phyloP scores from a whole-genome alignment of 2,329 filamentous ascomycete genomes.

The Elsinoe ampelina region DNA sequence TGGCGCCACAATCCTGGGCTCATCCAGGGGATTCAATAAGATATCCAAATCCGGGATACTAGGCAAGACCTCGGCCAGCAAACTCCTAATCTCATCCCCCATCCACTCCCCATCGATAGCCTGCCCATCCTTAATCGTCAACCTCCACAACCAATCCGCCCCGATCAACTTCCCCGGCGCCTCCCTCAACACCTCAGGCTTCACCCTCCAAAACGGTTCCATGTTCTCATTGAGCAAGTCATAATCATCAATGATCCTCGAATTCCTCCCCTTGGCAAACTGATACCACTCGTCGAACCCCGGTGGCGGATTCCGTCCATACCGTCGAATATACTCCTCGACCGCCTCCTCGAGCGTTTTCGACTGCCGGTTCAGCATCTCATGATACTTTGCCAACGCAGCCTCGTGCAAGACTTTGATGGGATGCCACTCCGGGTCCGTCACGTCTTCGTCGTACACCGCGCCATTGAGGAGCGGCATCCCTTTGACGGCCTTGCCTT shows the following conservation, averaged over 20 bases:
- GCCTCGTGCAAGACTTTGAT: neutral
- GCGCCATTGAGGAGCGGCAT: neutral
- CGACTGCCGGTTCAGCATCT: slow-evolving; percentile 8
- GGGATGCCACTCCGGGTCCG: neutral
- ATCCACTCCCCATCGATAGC: neutral
- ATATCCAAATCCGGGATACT: slow-evolving; percentile 34
- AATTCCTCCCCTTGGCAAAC: neutral
- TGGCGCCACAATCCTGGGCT: slow-evolving; percentile 35
- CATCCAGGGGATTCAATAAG: slow-evolving; percentile 42
- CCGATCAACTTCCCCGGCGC: neutral
- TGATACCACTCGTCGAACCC: slow-evolving; percentile 12
- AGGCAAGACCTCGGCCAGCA: neutral
- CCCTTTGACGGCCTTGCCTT: neutral
- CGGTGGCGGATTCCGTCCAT: slow-evolving; percentile 9
- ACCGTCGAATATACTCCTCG: slow-evolving; percentile 9
- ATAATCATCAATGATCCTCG: slow-evolving; percentile 13
- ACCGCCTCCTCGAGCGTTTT: neutral
- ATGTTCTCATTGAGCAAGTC: slow-evolving; percentile 9
- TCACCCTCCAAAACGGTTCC: slow-evolving; percentile 11
- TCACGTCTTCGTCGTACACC: neutral
- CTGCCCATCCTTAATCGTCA: neutral
- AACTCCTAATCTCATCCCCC: neutral
- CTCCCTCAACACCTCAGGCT: neutral
- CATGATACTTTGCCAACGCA: neutral
- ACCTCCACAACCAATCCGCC: neutral